phyloP scores from a whole-genome alignment of 2,329 filamentous ascomycete genomes.

The Beauveria varroae region DNA sequence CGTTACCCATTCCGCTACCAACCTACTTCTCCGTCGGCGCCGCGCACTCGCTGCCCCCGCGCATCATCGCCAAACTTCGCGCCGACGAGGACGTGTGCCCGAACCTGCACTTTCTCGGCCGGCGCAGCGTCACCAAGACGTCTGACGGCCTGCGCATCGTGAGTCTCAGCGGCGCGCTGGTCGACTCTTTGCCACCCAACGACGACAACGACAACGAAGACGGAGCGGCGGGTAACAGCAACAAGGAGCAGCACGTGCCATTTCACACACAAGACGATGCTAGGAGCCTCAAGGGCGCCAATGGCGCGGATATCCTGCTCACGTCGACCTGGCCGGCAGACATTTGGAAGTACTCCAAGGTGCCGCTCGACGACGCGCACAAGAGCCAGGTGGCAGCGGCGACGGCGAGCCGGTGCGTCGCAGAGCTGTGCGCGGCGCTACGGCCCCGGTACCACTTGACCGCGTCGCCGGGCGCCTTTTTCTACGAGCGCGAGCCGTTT shows the following conservation, averaged over 20 bases:
- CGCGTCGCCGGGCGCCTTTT: conserved; percentile 55
- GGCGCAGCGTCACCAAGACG: conserved; percentile 80
- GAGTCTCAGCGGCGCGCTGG: conserved; percentile 69
- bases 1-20: conserved; percentile 66
- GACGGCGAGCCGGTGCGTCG: conserved; percentile 56
- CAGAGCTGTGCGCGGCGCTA: conserved; percentile 68
- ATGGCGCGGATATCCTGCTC: conserved; percentile 76
- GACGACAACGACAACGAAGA: background rate
- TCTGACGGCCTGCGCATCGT: conserved; percentile 83
- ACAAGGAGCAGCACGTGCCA: conserved; percentile 65
- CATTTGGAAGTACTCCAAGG: conserved; percentile 62
- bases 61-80: conserved; percentile 66
- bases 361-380: conserved; percentile 46
- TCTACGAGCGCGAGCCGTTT: conserved; percentile 91
- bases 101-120: conserved; percentile 88
- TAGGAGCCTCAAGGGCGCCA: conserved; percentile 65
- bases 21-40: conserved; percentile 86
- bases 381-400: conserved; percentile 44
- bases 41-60: conserved; percentile 59
- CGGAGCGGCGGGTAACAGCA: conserved; percentile 24
- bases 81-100: conserved; percentile 69
- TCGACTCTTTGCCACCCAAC: no score
- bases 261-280: conserved; percentile 72
- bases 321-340: conserved; percentile 79
- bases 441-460: conserved; percentile 93